Base-by-base conservation (phyloP, 352 stramenopile species). In the Globisporangium acanthophoron region DNA sequence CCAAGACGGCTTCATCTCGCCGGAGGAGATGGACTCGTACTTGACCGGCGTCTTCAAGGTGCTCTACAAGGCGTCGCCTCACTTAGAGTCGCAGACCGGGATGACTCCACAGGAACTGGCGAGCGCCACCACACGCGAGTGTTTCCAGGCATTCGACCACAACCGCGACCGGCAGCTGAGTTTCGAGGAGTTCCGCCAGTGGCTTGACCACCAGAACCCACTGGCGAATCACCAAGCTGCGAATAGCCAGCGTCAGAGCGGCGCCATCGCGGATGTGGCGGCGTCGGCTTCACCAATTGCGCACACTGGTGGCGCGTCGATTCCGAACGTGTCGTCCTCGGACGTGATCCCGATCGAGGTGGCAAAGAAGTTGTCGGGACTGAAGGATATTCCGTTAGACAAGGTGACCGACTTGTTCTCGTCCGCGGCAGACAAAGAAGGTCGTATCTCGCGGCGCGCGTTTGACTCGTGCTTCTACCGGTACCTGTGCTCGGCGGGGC, bases 11-110 rank as follows among this genome's bases (percentile, higher is more conserved):
- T 88, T 73, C 51, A 85, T 96, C 31, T 90, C 85, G 3, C 83
- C 73, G 5, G 56, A 85, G 3, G 86, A 96, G 67, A 93, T 96
- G 85, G 59, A 65, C n/a, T 66, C 68, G 41, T 96, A 95, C 64
- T 69, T 96, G 46, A 85, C 85, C 16, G 77, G 80, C 15, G 70
- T 96, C 7, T 96, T 96, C 62, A 91, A 89, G 54, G 71, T 96
- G 12, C 76, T 96, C 44, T 94, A 88, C 69, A 90, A 94, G 62
- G 85, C 80, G 18, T 91, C 82, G 1, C 82, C 84, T 1, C 66
- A 90, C 15, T 40, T 94, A 6, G 56, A 76, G 47, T 37, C 45
- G 1, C 80, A 82, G 44, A 88, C 78, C 13, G 69, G 72, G 16
- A 74, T 88, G 70, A 74, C 52, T 21, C 75, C 87, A 0, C 57